These are phyloP conservation scores for Pichia cephalocereana DNA, from an alignment of 805 yeast genomes.

Conservation along the genomic window DNA sequence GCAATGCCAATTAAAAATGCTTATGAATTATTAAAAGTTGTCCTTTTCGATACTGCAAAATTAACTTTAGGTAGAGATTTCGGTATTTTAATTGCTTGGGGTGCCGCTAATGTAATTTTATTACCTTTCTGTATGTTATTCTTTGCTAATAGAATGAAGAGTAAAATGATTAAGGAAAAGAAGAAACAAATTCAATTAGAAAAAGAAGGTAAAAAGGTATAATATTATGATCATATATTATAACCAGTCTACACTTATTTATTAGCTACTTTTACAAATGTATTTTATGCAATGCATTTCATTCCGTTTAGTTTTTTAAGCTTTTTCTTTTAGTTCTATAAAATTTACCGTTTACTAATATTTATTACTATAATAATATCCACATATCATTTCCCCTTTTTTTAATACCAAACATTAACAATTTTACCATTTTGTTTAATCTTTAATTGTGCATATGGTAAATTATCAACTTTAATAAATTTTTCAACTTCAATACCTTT, in stretches of 20 bases:
- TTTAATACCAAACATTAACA: constrained; percentile 45
- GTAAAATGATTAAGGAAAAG: constrained; percentile 7
- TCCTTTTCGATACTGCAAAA: constrained; percentile 47
- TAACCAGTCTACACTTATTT: too few species aligned
- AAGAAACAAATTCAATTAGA: not conserved
- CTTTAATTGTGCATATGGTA: constrained; percentile 49
- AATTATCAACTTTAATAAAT: constrained; percentile 36
- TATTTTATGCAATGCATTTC: not conserved
- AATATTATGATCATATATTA: too few species aligned
- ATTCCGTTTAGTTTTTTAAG: not conserved
- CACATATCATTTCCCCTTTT: constrained; percentile 1
- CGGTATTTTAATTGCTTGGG: constrained; percentile 18
- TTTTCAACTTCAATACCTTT: constrained; percentile 53
- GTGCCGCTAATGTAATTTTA: constrained; percentile 10
- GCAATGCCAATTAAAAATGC: constrained; percentile 64
- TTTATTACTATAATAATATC: not conserved
- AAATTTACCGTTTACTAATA: not conserved
- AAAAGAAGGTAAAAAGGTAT: not conserved
- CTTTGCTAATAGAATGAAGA: constrained; percentile 9
- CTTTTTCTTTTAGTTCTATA: not conserved
- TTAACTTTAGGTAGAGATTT: constrained; percentile 29
- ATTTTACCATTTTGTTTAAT: constrained; percentile 39
- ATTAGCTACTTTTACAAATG: too few species aligned
- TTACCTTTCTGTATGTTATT: constrained; percentile 36
- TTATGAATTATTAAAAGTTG: constrained; percentile 49